Evolutionary conservation across 2,329 filamentous ascomycete species (phyloP), one percentile per base, ranked within the genome.

Genomic region (Talaromyces funiculosus): DNA sequence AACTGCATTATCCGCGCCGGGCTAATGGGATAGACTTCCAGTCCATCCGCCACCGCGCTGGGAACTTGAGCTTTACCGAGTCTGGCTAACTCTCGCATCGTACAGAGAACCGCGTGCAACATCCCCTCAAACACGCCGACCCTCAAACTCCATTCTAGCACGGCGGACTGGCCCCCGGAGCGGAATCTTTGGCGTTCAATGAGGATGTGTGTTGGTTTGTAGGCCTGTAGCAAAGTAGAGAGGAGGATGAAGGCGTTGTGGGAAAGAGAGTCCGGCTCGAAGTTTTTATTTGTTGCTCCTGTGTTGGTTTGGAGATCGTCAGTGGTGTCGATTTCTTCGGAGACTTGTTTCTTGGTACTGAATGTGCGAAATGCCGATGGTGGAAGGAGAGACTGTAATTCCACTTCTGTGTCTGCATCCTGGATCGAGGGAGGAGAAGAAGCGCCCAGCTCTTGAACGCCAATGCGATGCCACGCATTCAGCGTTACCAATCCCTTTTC

Each of bases 121-220:
- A 94, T 94, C 3, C 86, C 85, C 72, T 95, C 90, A 22, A 95
- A 82, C 67, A 89, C 87, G 65, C 93, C 93, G 8, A 95, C 90
- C 1, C 90, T 81, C 42, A 94, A 71, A 3, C 90, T 93, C 90
- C 90, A 95, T 73, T 95, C 90, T 62, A 86, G 84, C 1, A 95
- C 85, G 0, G 85, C 82, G 0, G 83, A 76, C 0, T 77, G 81
- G 8, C 88, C 84, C n/a, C 80, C 82, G 2, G 85, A 86, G 2
- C 90, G 86, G 60, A 80, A 86, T 10, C 85, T 79, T 65, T 87
- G 85, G 1, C 83, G 78, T 67, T 87, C 85, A 61, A 95, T 91
- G 1, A 94, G 77, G 31, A 95, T 79, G 57, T 88, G 82, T 3
- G 85, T 86, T 0, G 90, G 90, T 0, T 79, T 71, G 59, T 86